phyloP scores from a whole-genome alignment of 176 grass and related monocot species.

The Aegilops sharonensis region DNA sequence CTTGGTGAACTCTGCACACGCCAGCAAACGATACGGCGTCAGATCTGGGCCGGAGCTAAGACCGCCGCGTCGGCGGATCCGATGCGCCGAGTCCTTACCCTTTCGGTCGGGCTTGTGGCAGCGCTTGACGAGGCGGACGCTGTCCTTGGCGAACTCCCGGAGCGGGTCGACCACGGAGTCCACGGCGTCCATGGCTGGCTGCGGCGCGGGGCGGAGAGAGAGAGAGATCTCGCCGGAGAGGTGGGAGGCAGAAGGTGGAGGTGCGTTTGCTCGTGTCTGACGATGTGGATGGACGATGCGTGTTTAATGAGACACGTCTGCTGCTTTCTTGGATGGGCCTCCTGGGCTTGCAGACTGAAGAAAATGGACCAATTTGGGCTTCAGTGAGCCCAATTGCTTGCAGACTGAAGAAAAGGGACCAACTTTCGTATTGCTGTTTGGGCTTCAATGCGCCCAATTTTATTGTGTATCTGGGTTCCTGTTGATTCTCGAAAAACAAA shows the following conservation, averaged over 20 bases:
- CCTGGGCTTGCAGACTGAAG: not conserved
- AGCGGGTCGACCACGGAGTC: slow-evolving; percentile 94
- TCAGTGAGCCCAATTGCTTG: no score
- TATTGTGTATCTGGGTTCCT: no score
- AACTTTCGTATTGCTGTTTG: not conserved
- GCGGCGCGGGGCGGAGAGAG: not conserved
- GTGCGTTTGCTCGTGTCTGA: slow-evolving; percentile 21
- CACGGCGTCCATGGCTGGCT: slow-evolving; percentile 77
- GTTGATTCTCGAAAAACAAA: no score
- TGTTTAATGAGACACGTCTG: not conserved
- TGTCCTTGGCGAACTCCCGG: slow-evolving; percentile 94
- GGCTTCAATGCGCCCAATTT: no score
- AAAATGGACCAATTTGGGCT: no score
- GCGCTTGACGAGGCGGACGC: slow-evolving; percentile 95
- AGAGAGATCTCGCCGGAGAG: slow-evolving; percentile 29
- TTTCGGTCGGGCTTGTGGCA: slow-evolving; percentile 99
- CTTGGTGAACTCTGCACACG: slow-evolving; percentile 72
- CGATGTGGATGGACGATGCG: not conserved
- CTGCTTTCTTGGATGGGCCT: not conserved
- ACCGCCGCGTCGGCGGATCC: not conserved
- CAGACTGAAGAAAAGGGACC: no score
- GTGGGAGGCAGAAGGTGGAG: not conserved
- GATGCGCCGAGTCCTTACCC: slow-evolving; percentile 23
- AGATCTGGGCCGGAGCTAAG: slow-evolving; percentile 9
- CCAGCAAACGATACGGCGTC: not conserved